Conservation (phyloP, 192 early-diverging fungal species). For the Backusella morwellensis region DNA sequence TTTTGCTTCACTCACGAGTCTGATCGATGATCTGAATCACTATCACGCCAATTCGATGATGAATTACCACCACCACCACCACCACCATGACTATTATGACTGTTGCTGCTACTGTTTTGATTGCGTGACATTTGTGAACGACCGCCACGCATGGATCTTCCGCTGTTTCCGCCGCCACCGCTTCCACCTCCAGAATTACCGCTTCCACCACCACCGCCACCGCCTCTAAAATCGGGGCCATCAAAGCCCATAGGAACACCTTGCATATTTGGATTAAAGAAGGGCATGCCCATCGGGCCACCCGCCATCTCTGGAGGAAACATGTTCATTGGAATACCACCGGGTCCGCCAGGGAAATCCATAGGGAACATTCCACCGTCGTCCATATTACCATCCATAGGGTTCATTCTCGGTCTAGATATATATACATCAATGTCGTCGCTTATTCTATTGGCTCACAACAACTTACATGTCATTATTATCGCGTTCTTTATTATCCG, state of each 20-base stretch:
- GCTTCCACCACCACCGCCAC: not conserved
- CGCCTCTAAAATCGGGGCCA: conserved; percentile 18
- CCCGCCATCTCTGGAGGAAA: conserved; percentile 37
- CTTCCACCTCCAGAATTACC: not conserved
- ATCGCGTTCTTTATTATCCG: conserved; percentile 11
- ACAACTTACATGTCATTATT: conserved; percentile 16
- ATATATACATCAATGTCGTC: too few relatives aligned
- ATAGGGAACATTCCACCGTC: conserved; percentile 16
- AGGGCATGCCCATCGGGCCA: conserved; percentile 31
- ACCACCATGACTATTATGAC: not conserved
- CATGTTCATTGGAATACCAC: conserved; percentile 33
- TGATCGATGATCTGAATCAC: conserved; percentile 4
- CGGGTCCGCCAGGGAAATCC: conserved; percentile 17
- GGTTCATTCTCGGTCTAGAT: conserved; percentile 6
- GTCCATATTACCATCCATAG: conserved; percentile 17
- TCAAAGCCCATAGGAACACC: conserved; percentile 32
- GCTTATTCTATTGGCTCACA: too few relatives aligned
- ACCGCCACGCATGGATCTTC: conserved; percentile 1
- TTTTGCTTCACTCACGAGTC: conserved; percentile 2
- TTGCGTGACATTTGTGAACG: not conserved
- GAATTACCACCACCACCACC: not conserved
- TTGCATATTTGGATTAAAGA: conserved; percentile 35
- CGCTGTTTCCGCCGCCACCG: not conserved
- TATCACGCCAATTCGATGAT: conserved; percentile 11
- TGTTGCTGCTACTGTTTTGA: not conserved